phyloP scores from a whole-genome alignment of 176 grass and related monocot genomes.

The Alopecurus myosuroides region DNA sequence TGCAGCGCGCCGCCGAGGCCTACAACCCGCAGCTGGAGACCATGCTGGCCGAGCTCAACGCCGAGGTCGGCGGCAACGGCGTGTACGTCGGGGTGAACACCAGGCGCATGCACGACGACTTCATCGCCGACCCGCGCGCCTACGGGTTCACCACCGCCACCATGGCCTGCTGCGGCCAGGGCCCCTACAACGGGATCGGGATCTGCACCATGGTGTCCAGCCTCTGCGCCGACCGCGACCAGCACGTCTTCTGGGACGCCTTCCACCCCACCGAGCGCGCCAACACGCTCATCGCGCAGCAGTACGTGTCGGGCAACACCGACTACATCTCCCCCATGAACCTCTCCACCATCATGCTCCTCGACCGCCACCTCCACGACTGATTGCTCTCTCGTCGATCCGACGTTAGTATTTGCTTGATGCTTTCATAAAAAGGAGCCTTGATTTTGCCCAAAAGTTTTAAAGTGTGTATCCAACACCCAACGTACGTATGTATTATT shows the following conservation, averaged over 20 bases:
- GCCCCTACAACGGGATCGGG: conserved; percentile 64
- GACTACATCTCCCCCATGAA: conserved; percentile 79
- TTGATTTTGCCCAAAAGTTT: background rate
- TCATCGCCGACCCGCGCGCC: conserved; percentile 49
- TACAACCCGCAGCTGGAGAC: conserved; percentile 63
- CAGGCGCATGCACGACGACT: conserved; percentile 57
- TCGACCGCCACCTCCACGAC: conserved; percentile 38
- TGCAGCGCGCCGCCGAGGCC: conserved; percentile 52
- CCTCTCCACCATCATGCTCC: conserved; percentile 61
- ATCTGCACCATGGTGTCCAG: conserved; percentile 69
- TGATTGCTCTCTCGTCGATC: too few species aligned
- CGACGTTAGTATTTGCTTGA: background rate
- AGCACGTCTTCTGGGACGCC: conserved; percentile 88
- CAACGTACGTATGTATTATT: background rate
- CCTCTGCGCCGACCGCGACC: conserved; percentile 53
- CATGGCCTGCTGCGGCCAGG: conserved; percentile 81
- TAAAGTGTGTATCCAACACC: background rate
- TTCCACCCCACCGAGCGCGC: conserved; percentile 88
- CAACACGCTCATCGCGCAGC: conserved; percentile 60
- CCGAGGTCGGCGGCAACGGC: conserved; percentile 7
- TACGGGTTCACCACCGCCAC: conserved; percentile 56
- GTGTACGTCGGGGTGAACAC: conserved; percentile 65
- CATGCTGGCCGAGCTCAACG: conserved; percentile 45
- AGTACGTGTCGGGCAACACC: conserved; percentile 34
- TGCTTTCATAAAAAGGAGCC: background rate